Base-by-base conservation (phyloP, 1,139 yeast species). In the Scheffersomyces parashehatae region DNA sequence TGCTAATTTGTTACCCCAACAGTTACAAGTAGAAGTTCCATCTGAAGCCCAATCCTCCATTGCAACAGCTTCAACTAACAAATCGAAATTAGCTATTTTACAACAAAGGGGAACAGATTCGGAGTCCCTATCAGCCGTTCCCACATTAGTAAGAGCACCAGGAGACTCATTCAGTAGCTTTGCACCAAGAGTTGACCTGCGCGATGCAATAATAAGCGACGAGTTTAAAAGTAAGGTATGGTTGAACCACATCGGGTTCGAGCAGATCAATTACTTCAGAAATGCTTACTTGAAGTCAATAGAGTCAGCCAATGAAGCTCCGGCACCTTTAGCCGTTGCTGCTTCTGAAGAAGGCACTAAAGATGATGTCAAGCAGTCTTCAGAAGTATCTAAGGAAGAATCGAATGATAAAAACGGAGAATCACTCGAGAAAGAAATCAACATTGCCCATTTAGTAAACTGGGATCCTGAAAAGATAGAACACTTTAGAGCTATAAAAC, bases 131-230 rank as follows among this genome's bases (percentile, higher is more conserved):
- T 43, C 51, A 2, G 39, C 44, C 9, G 44, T 47, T 4, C 47
- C 51, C 2, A 45, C 45, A 11, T 40, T 48, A 15, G 45, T 48
- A 3, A 40, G 41, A 29, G 50, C 46, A 8, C 52, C 53, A 16
- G 70, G 67, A 41, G 83, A 83, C 40, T 77, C 76, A 8, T 80
- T 77, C 48, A 75, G 77, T 44, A 79, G 89, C 10, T 91, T 89
- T 76, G 96, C 95, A 0, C 98, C 97, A 3, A 62, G 75, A 1
- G 66, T 75, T 35, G 97, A 90, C 60, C 89, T 87, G 62, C 77
- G 79, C 36, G 83, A 82, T 26, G 74, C 87, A 2, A 84, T 88
- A 7, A 70, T 89, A 6, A 79, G 85, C 20, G 79, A 79, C 16
- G 76, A 76, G 11, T 78, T 83, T 47, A 84, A 85, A 47, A 82